phyloP scores from a whole-genome alignment of 345 rosid genomes.

The Corymbia maculata region DNA sequence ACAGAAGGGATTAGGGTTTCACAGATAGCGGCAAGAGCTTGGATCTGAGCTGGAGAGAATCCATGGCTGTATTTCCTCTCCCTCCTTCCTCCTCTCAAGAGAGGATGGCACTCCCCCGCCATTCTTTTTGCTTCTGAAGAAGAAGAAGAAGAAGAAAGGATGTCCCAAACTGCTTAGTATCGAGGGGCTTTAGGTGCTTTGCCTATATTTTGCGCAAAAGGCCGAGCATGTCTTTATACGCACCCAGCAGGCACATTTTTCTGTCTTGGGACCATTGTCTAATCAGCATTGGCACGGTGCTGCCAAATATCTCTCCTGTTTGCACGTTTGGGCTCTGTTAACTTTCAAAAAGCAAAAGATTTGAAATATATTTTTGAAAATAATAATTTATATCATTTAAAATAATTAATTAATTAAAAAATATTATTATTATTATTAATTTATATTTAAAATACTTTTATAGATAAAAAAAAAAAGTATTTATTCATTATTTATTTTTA shows the following conservation, averaged over 20 bases:
- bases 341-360: neutral
- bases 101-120: slow-evolving; percentile 23
- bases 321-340: neutral
- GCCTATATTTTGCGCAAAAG: neutral
- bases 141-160: neutral
- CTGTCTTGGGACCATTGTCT: neutral
- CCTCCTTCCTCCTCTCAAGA: slow-evolving; percentile 32
- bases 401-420: no score
- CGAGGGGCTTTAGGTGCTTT: neutral
- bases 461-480: no score
- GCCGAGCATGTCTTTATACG: neutral
- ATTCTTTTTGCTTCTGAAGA: neutral
- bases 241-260: neutral
- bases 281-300: neutral
- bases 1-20: slow-evolving; percentile 58
- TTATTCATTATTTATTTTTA: no score
- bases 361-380: neutral
- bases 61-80: slow-evolving; percentile 36
- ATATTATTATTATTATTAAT: no score
- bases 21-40: slow-evolving; percentile 44
- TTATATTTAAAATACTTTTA: no score
- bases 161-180: neutral
- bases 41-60: slow-evolving; percentile 50
- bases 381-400: no score
- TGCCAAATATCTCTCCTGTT: neutral